Evolutionary conservation across 225 moss, liverwort and hornwort genomes (phyloP), one percentile per base, ranked within the genome.

Genomic region (Straminergon stramineum): DNA sequence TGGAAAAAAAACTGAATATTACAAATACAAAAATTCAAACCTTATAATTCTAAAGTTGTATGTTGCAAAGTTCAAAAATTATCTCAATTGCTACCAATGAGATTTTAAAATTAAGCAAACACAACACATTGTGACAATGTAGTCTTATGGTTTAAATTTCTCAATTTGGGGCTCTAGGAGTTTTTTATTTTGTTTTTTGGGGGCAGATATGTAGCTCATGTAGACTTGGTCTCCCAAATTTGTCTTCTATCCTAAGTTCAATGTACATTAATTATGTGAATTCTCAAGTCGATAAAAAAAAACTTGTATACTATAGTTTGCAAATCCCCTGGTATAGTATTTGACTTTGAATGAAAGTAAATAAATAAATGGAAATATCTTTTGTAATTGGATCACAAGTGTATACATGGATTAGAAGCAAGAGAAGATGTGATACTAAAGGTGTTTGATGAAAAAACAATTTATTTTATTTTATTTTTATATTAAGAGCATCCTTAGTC

Each of bases 201-300:
- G 12, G 3, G 5, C 0, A 0, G 0, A 1, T 2, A 8, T 5
- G 1, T 52, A 21, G 20, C 7, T 75, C 0, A 0, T 0, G 8
- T 34, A 77, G 5, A 23, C 5, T 77, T 0, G 0, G 0, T 55
- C 5, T 55, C 35, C 5, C 0, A 2, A 74, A 22, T 77, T 55
- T 77, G 15, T 23, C 23, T 35, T 55, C 35, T 35, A 34, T 53
- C 3, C 21, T 8, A 52, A 21, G 13, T 21, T 73, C 43, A 41
- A 73, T 43, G 4, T 7, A 53, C 13, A 32, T 53, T 32, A 13
- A 5, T 53, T 2, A 23, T 0, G 0, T 0, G 1, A 9, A 55
- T 23, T 35, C 1, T 37, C 37, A 78, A 37, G 4, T 37, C 37
- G 6, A 78, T 23, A 5, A 37, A 78, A 77, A 55, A 5, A 2